A percentile compares a stretch with the other conserved stretches of the same genome.
Conservation (phyloP, 2,329 filamentous ascomycete species). For the Exophiala mesophila region DNA sequence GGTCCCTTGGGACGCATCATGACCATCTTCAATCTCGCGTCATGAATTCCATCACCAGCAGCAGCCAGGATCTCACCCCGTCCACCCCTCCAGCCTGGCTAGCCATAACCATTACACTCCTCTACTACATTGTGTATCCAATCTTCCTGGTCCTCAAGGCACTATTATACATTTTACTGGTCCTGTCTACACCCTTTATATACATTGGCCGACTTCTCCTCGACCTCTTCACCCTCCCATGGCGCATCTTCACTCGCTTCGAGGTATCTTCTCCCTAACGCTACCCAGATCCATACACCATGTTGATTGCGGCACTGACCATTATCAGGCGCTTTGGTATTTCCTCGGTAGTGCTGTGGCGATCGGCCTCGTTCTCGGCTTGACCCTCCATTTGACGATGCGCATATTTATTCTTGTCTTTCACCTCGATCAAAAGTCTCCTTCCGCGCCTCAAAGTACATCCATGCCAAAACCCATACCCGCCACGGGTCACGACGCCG, state of each 20-base stretch:
- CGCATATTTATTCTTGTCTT: constrained; percentile 49
- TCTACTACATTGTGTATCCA: constrained; percentile 35
- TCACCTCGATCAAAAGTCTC: constrained; percentile 17
- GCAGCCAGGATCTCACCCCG: neutral
- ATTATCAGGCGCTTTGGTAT: constrained; percentile 41
- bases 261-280: too few relatives aligned
- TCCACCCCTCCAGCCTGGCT: constrained; percentile 19
- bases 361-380: constrained; percentile 61
- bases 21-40: neutral
- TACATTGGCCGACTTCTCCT: constrained; percentile 42
- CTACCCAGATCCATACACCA: too few relatives aligned
- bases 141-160: constrained; percentile 35
- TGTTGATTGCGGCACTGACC: too few relatives aligned
- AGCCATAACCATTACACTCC: constrained; percentile 29
- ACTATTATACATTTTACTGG: constrained; percentile 35
- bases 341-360: constrained; percentile 63
- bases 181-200: constrained; percentile 45
- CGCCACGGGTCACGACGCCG: constrained; percentile 24
- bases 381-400: constrained; percentile 55
- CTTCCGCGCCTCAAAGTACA: constrained; percentile 2
- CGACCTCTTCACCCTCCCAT: constrained; percentile 43
- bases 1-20: constrained; percentile 11
- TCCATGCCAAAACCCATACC: constrained; percentile 14
- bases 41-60: neutral
- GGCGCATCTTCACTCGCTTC: constrained; percentile 48